phyloP scores from a whole-genome alignment of 2,329 filamentous ascomycete genomes.

The Dothistroma septosporum region DNA sequence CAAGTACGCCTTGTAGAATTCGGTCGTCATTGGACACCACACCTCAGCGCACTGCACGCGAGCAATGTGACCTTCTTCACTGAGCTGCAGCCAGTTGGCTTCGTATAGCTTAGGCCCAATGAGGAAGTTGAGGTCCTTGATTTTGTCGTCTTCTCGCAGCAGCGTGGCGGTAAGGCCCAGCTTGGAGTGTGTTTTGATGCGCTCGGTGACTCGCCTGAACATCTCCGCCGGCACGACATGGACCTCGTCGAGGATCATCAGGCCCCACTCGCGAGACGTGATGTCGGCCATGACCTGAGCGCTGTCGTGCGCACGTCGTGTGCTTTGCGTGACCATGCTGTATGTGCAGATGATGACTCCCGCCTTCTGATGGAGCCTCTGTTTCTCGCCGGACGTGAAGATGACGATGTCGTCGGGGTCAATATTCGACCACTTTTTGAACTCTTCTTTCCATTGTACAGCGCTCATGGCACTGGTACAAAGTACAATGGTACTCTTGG shows the following conservation, averaged over 20 bases:
- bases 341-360: conserved; percentile 98
- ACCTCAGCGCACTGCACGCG: conserved; percentile 97
- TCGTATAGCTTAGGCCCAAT: conserved; percentile 98
- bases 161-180: conserved; percentile 90
- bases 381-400: conserved; percentile 92
- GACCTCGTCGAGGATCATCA: conserved; percentile 96
- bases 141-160: conserved; percentile 96
- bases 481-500: conserved; percentile 91
- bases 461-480: conserved; percentile 98
- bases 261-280: conserved; percentile 83
- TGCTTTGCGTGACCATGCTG: conserved; percentile 93
- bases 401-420: conserved; percentile 88
- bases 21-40: conserved; percentile 98
- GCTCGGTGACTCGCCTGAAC: conserved; percentile 88
- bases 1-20: conserved; percentile 95
- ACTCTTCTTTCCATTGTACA: conserved; percentile 93
- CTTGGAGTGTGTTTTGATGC: conserved; percentile 92
- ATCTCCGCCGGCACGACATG: conserved; percentile 97
- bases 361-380: conserved; percentile 77
- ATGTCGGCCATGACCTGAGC: conserved; percentile 98
- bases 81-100: conserved; percentile 98
- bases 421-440: conserved; percentile 98
- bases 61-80: conserved; percentile 93
- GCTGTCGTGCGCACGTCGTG: conserved; percentile 83
- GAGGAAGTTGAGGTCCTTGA: conserved; percentile 92